These are phyloP conservation scores for Colletotrichum sp. DNA, from an alignment of 2,329 filamentous ascomycete genomes.

Conservation along the genomic window DNA sequence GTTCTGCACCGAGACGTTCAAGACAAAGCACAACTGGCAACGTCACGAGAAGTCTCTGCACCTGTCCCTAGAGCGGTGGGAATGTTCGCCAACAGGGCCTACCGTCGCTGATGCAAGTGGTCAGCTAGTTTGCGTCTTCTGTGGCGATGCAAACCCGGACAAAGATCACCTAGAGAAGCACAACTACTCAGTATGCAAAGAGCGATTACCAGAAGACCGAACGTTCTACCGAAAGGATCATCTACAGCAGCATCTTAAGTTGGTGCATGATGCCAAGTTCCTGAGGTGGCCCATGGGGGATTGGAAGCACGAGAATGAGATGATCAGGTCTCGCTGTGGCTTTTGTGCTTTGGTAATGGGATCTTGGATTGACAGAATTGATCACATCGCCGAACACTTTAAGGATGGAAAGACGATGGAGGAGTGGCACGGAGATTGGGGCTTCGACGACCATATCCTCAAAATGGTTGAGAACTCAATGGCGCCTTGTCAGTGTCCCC, in stretches of 20 bases:
- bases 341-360: constrained; percentile 39
- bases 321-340: constrained; percentile 35
- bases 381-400: constrained; percentile 45
- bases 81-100: constrained; percentile 33
- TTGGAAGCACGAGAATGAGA: constrained; percentile 6
- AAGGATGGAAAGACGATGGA: constrained; percentile 41
- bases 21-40: constrained; percentile 50
- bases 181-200: constrained; percentile 50
- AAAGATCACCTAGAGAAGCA: constrained; percentile 39
- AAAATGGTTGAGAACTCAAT: constrained; percentile 43
- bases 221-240: constrained; percentile 50
- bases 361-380: constrained; percentile 37
- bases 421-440: constrained; percentile 45
- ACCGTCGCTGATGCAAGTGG: constrained; percentile 36
- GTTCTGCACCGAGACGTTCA: constrained; percentile 51
- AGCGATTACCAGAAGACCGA: constrained; percentile 49
- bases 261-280: constrained; percentile 13
- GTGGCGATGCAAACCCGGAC: constrained; percentile 34
- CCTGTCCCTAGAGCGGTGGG: constrained; percentile 49
- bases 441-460: constrained; percentile 38
- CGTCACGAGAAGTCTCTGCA: constrained; percentile 56
- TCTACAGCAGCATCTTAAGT: constrained; percentile 42
- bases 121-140: constrained; percentile 43
- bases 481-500: constrained; percentile 32
- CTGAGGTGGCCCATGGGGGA: constrained; percentile 7